Conservation (phyloP, 345 rosid genomes). For the Moricandia arvensis region DNA sequence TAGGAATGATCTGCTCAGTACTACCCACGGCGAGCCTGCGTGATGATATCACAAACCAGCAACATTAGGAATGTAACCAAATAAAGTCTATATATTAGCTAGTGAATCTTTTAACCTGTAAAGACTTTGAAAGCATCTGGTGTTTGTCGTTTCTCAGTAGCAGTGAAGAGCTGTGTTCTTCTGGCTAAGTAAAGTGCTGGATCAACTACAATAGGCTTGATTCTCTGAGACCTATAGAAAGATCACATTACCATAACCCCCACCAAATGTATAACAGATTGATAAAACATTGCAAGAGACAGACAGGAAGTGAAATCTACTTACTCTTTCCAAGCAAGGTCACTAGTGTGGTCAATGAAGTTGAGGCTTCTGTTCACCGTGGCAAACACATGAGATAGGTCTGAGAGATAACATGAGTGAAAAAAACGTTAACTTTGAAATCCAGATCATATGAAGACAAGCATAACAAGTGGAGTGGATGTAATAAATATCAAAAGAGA, state of each 20-base stretch:
- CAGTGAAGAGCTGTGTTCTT: conserved; percentile 81
- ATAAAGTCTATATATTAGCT: neutral
- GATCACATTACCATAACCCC: neutral
- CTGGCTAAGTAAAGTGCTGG: conserved; percentile 87
- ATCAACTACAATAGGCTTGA: conserved; percentile 89
- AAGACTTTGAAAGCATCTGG: conserved; percentile 89
- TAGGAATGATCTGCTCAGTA: conserved; percentile 77
- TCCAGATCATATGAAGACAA: conserved; percentile 19
- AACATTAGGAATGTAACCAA: conserved; percentile 14
- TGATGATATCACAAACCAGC: conserved; percentile 15
- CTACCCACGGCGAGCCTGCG: conserved; percentile 95
- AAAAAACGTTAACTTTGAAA: no score
- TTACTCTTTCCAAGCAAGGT: conserved; percentile 99
- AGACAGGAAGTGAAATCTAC: conserved; percentile 18
- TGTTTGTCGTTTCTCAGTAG: conserved; percentile 72
- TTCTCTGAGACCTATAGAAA: conserved; percentile 64
- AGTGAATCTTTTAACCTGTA: conserved; percentile 58
- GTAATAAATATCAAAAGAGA: conserved; percentile 24
- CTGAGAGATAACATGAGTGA: conserved; percentile 60
- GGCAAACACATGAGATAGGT: conserved; percentile 80
- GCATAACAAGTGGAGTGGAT: conserved; percentile 12
- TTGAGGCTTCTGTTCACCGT: conserved; percentile 73
- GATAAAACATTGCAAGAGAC: neutral
- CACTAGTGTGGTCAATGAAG: conserved; percentile 92
- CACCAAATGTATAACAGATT: neutral